Evolutionary conservation across 306 rosid species (phyloP), one percentile per base, ranked within the genome.

Genomic region (Vicia villosa): DNA sequence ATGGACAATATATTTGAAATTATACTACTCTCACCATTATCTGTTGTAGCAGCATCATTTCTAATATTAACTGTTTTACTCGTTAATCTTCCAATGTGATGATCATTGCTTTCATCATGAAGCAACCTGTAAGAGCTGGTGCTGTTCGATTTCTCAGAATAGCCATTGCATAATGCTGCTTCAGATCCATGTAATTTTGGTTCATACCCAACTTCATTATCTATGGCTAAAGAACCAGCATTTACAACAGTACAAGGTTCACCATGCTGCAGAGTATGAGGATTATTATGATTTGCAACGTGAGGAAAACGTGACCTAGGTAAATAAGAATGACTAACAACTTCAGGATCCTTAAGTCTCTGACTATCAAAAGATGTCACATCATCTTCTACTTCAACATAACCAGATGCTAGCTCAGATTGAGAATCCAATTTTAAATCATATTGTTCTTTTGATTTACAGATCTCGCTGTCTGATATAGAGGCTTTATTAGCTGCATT

Each of bases 1-100:
- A 88, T 72, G 24, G 97, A 88, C 34, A 93, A 81, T 66, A 93
- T 93, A 85, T 93, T 86, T 54, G 98, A 90, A 80, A 93, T 93
- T 81, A 90, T 90, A 79, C 91, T 88, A 74, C 79, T 86, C 80
- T 93, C 98, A 58, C 96, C 97, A 81, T 74, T 90, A 77, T 86
- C 97, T 40, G 81, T 63, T 40, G 81, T 63, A 56, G 73, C 51
- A 79, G 74, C 69, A 67, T 74, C 72, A 38, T 66, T 63, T 37
- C 83, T 85, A 78, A 66, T 63, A 79, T 77, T 76, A 54, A 68
- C 81, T 14, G 77, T 74, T 47, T 86, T 87, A 74, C 78, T 66
- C 15, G 77, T 43, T 73, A 84, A 69, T 58, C 89, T 66, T 81
- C 84, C 83, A 40, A 49, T 14, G 15, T 75, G 62, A 73, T 76